Percentiles rank a stretch among this genome's conserved stretches.
These are phyloP conservation scores for Pleurostoma richardsiae DNA, from an alignment of 2,329 filamentous ascomycete genomes.

Conservation along the genomic window DNA sequence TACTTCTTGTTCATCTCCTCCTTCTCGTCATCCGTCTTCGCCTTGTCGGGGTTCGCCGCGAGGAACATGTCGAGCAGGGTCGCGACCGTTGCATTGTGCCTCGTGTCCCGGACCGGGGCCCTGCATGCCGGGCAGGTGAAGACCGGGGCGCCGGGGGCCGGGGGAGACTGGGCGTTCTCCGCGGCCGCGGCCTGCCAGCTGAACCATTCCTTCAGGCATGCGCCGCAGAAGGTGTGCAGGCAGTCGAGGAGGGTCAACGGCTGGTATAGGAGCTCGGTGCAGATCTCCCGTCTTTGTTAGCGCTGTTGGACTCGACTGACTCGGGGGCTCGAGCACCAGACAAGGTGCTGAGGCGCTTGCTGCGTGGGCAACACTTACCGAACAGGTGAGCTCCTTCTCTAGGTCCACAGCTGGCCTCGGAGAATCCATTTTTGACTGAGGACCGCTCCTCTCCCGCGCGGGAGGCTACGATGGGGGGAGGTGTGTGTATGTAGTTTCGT, in stretches of 20 bases:
- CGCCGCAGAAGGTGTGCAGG: slow-evolving; percentile 92
- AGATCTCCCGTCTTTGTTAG: slow-evolving; percentile 61
- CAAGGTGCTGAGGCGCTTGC: background rate
- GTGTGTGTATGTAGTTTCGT: background rate
- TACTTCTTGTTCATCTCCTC: slow-evolving; percentile 72
- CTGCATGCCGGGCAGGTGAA: slow-evolving; percentile 95
- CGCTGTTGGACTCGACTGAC: background rate
- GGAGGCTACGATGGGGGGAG: background rate
- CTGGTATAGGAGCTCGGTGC: slow-evolving; percentile 89
- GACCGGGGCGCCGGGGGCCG: slow-evolving; percentile 40
- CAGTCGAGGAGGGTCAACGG: slow-evolving; percentile 89
- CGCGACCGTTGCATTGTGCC: slow-evolving; percentile 84
- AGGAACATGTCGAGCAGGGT: slow-evolving; percentile 88
- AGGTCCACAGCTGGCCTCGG: slow-evolving; percentile 59
- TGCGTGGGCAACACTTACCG: slow-evolving; percentile 54
- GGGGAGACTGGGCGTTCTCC: slow-evolving; percentile 42
- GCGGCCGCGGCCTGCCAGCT: slow-evolving; percentile 64
- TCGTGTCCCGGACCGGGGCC: slow-evolving; percentile 77
- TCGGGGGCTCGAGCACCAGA: slow-evolving; percentile 1
- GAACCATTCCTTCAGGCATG: slow-evolving; percentile 96
- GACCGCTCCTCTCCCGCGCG: background rate
- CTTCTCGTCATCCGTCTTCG: slow-evolving; percentile 66
- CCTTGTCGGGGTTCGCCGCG: slow-evolving; percentile 71
- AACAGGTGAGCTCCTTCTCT: slow-evolving; percentile 92
- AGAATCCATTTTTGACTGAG: slow-evolving; percentile 37